Percentiles rank a stretch among this genome's conserved stretches.
These are phyloP conservation scores for Blastobotrys terrestris DNA, from an alignment of 805 yeast genomes.

Conservation along the genomic window DNA sequence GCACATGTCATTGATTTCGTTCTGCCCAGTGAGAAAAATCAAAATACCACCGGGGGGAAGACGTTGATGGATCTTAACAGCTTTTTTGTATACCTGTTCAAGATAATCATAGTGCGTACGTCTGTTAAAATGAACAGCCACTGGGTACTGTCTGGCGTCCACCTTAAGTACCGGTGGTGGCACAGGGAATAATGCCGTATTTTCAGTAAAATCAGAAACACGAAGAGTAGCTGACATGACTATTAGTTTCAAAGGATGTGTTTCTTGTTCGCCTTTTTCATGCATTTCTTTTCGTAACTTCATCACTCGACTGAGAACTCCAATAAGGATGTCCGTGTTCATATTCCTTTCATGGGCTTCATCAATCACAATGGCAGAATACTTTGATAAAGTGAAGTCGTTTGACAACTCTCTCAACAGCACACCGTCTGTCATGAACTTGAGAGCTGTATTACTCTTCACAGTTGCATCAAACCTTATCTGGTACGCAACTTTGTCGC, in stretches of 20 bases:
- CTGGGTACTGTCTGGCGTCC: constrained; percentile 92
- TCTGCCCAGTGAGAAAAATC: constrained; percentile 89
- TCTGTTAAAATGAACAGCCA: constrained; percentile 81
- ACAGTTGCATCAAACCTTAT: constrained; percentile 82
- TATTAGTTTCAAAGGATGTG: constrained; percentile 68
- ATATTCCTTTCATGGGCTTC: constrained; percentile 98
- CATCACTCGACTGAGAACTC: constrained; percentile 85
- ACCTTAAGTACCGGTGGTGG: constrained; percentile 83
- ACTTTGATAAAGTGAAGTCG: constrained; percentile 73
- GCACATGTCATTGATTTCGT: constrained; percentile 77
- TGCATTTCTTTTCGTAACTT: constrained; percentile 51
- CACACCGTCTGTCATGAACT: constrained; percentile 97
- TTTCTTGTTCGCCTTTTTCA: constrained; percentile 34
- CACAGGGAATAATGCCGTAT: constrained; percentile 56
- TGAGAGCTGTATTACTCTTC: constrained; percentile 53
- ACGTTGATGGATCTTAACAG: constrained; percentile 77
- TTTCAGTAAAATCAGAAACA: constrained; percentile 89
- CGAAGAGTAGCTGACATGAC: constrained; percentile 97
- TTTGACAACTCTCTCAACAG: constrained; percentile 85
- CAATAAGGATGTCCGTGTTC: constrained; percentile 92
- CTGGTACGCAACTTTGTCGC: constrained; percentile 76
- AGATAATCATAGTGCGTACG: constrained; percentile 72
- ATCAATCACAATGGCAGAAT: constrained; percentile 84
- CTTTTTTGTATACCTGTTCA: constrained; percentile 79
- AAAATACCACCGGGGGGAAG: constrained; percentile 94